Conservation (phyloP, 768 basidiomycete genomes). For the Tylopilus subfusipes region DNA sequence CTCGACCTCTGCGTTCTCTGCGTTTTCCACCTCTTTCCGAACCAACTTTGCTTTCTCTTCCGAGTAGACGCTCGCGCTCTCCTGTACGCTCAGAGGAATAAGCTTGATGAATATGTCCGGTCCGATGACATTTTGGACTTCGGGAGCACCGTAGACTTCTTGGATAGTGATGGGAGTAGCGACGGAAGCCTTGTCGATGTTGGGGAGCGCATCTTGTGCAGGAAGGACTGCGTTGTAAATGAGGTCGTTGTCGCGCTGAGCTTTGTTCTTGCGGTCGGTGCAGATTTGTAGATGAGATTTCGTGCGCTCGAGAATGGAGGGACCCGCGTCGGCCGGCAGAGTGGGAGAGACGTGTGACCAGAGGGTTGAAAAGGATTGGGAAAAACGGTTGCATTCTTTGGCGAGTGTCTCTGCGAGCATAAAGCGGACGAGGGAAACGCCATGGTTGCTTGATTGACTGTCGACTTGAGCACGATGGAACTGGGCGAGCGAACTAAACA, state of each 20-base stretch:
- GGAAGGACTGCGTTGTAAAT: conserved; percentile 94
- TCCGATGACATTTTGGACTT: conserved; percentile 94
- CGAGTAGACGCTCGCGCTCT: conserved; percentile 93
- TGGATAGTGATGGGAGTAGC: conserved; percentile 90
- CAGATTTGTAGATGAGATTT: conserved; percentile 80
- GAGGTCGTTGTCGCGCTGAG: conserved; percentile 89
- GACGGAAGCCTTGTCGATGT: conserved; percentile 77
- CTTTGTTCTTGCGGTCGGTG: conserved; percentile 69
- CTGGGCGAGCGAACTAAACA: conserved; percentile 81
- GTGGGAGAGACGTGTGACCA: conserved; percentile 78
- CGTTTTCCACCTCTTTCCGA: conserved; percentile 82
- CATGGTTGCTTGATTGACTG: conserved; percentile 70
- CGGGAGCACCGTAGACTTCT: conserved; percentile 85
- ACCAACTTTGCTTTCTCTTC: conserved; percentile 98
- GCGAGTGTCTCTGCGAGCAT: conserved; percentile 72
- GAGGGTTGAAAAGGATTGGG: conserved; percentile 62
- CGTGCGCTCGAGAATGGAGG: conserved; percentile 75
- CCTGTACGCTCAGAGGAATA: conserved; percentile 91
- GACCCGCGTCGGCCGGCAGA: conserved; percentile 81
- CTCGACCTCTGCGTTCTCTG: conserved; percentile 80
- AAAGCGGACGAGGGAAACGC: conserved; percentile 80
- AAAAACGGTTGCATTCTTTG: conserved; percentile 75
- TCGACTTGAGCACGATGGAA: conserved; percentile 85
- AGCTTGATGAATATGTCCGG: conserved; percentile 84
- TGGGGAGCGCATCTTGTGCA: conserved; percentile 69